phyloP scores from a whole-genome alignment of 2,329 filamentous ascomycete genomes.

The Biscogniauxia sp. region DNA sequence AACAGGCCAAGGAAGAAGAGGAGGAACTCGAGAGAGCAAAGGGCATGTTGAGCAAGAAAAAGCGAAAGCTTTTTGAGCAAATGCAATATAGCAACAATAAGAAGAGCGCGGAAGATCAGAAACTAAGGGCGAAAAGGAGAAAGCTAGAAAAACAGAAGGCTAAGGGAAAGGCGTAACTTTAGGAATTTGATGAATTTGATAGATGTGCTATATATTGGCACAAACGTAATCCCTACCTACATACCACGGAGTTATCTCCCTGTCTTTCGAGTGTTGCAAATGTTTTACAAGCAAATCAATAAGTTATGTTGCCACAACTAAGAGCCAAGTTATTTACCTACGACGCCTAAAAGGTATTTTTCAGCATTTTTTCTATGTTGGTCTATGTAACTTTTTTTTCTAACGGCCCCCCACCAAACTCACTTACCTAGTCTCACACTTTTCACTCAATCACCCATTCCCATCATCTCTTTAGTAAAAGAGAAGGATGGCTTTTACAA shows the following conservation, averaged over 20 bases:
- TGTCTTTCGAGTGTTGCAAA: background rate
- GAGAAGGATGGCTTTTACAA: constrained; percentile 16
- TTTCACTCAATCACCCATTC: background rate
- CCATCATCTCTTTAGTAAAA: background rate
- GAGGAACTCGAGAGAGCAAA: constrained; percentile 91
- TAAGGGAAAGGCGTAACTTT: constrained; percentile 29
- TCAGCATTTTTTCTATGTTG: background rate
- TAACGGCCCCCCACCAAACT: background rate
- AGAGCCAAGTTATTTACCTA: background rate
- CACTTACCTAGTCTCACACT: background rate
- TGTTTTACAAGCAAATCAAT: background rate
- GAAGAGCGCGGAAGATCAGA: constrained; percentile 86
- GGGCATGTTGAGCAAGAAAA: constrained; percentile 98
- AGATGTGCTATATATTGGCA: constrained; percentile 8
- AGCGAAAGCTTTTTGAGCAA: constrained; percentile 95
- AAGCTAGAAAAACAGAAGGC: constrained; percentile 68
- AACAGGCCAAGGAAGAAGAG: constrained; percentile 71
- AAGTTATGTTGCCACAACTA: background rate
- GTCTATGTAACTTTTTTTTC: background rate
- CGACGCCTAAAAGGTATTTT: background rate
- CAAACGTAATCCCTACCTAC: constrained; percentile 1
- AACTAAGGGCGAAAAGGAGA: constrained; percentile 83
- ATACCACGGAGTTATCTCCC: constrained; percentile 16
- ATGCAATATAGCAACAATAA: constrained; percentile 96
- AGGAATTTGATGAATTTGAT: constrained; percentile 5